Conservation (phyloP, 1,139 yeast species). For the Scheffersomyces illinoinensis region DNA sequence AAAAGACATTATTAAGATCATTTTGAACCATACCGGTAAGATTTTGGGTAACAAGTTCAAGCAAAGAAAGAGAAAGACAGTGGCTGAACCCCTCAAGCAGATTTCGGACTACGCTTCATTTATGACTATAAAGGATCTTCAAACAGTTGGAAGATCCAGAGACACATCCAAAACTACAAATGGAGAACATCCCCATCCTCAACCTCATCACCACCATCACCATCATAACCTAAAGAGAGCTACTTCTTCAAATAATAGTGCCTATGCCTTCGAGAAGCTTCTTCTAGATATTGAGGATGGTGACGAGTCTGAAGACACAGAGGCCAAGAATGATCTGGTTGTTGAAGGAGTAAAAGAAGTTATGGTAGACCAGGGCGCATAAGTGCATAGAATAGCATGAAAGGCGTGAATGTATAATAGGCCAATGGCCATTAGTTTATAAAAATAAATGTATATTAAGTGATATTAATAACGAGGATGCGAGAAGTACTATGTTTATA, state of each 20-base stretch:
- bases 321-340: neutral
- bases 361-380: neutral
- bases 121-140: slow-evolving; percentile 43
- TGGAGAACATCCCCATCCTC: slow-evolving; percentile 6
- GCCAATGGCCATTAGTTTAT: neutral
- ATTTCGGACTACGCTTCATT: slow-evolving; percentile 40
- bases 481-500: too few relatives aligned
- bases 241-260: neutral
- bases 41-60: slow-evolving; percentile 76
- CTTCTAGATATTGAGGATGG: neutral
- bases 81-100: slow-evolving; percentile 45
- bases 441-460: neutral
- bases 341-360: neutral
- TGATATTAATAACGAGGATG: neutral
- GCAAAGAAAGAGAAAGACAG: slow-evolving; percentile 34
- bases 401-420: neutral
- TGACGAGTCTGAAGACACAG: neutral
- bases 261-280: neutral
- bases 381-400: neutral
- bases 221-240: neutral
- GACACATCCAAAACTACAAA: slow-evolving; percentile 17
- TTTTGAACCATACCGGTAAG: slow-evolving; percentile 76
- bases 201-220: slow-evolving; percentile 4
- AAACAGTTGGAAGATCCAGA: slow-evolving; percentile 28
- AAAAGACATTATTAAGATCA: slow-evolving; percentile 66